Conservation (phyloP, 768 basidiomycete species). For the Rhizopogon vinicolor region DNA sequence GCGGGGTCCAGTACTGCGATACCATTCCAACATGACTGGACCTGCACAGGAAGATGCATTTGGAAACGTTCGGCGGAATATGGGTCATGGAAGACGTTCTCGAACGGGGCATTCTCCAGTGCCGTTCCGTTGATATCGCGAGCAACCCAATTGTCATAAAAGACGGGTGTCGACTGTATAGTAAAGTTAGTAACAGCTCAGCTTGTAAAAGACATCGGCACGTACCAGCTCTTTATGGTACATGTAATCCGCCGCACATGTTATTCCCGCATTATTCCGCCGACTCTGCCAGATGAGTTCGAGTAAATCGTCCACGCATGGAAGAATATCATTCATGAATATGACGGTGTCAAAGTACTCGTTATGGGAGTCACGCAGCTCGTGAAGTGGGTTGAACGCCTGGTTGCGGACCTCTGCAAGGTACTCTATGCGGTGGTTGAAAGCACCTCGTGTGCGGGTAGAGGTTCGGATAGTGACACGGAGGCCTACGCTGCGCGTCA, state of each 20-base stretch:
- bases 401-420: constrained; percentile 99
- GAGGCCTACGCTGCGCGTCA: constrained; percentile 86
- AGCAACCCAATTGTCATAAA: constrained; percentile 99
- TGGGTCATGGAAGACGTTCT: constrained; percentile 85
- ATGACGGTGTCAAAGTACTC: constrained; percentile 96
- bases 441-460: constrained; percentile 88
- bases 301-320: constrained; percentile 95
- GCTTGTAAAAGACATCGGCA: constrained; percentile 5
- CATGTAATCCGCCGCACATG: constrained; percentile 99
- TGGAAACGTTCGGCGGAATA: constrained; percentile 80
- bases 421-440: constrained; percentile 99
- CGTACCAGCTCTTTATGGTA: constrained; percentile 91
- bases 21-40: constrained; percentile 99
- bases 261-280: constrained; percentile 93
- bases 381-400: constrained; percentile 93
- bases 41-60: constrained; percentile 88
- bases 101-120: constrained; percentile 96
- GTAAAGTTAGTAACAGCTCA: neutral
- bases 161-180: constrained; percentile 65
- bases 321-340: constrained; percentile 99
- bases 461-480: constrained; percentile 92
- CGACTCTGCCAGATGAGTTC: constrained; percentile 97
- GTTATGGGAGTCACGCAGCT: constrained; percentile 84
- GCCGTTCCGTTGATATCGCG: constrained; percentile 98
- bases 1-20: constrained; percentile 94